These are phyloP conservation scores for Botrytis cinerea DNA, from an alignment of 2,329 filamentous ascomycete genomes.

Conservation along the genomic window DNA sequence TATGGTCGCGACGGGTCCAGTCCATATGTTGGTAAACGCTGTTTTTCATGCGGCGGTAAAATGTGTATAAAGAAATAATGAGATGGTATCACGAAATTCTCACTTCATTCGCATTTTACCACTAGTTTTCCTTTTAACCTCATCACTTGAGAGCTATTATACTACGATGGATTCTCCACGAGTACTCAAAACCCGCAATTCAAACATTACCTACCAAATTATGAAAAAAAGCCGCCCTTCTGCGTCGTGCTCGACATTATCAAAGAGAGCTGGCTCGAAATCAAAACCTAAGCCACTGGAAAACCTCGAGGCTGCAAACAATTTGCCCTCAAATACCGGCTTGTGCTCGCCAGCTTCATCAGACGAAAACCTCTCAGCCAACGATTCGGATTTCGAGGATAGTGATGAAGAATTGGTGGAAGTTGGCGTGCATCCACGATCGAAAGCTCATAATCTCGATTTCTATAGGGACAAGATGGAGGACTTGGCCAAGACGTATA, in stretches of 20 bases:
- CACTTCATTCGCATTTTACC: neutral
- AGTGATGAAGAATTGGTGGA: slow-evolving; percentile 7
- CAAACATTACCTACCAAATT: slow-evolving; percentile 15
- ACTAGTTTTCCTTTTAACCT: neutral
- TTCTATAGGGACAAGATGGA: slow-evolving; percentile 5
- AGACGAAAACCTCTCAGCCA: neutral
- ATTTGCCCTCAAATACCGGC: neutral
- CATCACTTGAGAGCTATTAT: neutral
- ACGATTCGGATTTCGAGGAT: slow-evolving; percentile 5
- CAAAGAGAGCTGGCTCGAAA: neutral
- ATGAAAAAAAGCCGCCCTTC: neutral
- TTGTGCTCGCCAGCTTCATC: neutral
- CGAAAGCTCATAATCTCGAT: neutral
- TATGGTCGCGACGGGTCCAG: neutral
- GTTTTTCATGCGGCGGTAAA: neutral
- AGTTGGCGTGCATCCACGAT: neutral
- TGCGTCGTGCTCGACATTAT: neutral
- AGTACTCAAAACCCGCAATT: slow-evolving; percentile 1
- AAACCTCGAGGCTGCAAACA: neutral
- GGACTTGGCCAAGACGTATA: slow-evolving; percentile 3
- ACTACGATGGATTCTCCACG: slow-evolving; percentile 8
- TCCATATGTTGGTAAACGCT: slow-evolving; percentile 9
- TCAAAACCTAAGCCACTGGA: neutral
- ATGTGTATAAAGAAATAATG: slow-evolving; percentile 9
- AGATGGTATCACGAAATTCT: neutral